Percentiles rank a stretch among this genome's conserved stretches.
These are phyloP conservation scores for Pythium rhizo-oryzae DNA, from an alignment of 352 stramenopile genomes.

Conservation along the genomic window DNA sequence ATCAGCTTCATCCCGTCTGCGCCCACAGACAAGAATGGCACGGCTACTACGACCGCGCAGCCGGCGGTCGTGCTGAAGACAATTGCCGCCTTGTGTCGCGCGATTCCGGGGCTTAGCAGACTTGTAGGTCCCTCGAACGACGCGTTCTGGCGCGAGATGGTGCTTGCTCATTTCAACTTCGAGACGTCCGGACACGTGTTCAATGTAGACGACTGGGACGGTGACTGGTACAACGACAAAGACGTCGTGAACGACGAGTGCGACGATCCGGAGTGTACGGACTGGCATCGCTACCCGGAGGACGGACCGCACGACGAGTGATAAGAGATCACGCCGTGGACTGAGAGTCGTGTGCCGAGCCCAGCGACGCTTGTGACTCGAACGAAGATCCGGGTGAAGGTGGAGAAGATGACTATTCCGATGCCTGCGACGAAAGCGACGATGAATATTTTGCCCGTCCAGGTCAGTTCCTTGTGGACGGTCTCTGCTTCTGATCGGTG, in stretches of 20 bases:
- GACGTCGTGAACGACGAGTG: not conserved
- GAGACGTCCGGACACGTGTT: not conserved
- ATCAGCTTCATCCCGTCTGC: too few relatives aligned
- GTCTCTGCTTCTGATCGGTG: not conserved
- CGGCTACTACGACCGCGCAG: too few relatives aligned
- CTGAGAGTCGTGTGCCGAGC: too few relatives aligned
- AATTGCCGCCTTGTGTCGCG: not conserved
- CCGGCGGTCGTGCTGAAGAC: not conserved
- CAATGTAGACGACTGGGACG: constrained; percentile 2
- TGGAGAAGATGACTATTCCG: too few relatives aligned
- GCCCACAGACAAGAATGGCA: too few relatives aligned
- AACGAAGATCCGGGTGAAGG: too few relatives aligned
- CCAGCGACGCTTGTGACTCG: too few relatives aligned
- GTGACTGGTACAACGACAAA: not conserved
- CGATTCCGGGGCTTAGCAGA: not conserved
- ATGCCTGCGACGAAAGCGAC: too few relatives aligned
- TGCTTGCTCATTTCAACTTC: constrained; percentile 12
- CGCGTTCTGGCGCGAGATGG: constrained; percentile 12
- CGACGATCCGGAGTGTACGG: not conserved
- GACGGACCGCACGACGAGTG: not conserved
- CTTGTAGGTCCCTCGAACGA: not conserved
- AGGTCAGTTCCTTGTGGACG: too few relatives aligned
- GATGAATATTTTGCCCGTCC: too few relatives aligned
- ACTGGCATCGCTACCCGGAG: not conserved
- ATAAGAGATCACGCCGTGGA: too few relatives aligned